Conservation (phyloP, 768 basidiomycete genomes). For the Leccinum boreale region DNA sequence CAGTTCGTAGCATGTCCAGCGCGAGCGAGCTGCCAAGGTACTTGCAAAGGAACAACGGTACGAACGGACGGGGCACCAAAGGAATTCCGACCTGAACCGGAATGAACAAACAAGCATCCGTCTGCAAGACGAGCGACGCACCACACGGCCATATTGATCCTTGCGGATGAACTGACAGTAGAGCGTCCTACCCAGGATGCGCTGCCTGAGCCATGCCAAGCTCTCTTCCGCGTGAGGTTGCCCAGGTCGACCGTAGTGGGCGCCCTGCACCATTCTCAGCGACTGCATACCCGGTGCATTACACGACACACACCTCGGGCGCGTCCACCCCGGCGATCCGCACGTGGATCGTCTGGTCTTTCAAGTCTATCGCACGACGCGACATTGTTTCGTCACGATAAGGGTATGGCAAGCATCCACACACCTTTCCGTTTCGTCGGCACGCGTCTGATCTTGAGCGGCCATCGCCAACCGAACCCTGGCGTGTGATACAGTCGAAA, state of each 20-base stretch:
- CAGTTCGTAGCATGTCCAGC: slow-evolving; percentile 75
- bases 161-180: slow-evolving; percentile 69
- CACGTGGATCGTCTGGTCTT: slow-evolving; percentile 79
- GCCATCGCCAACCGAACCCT: slow-evolving; percentile 68
- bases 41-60: slow-evolving; percentile 47
- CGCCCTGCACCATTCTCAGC: slow-evolving; percentile 43
- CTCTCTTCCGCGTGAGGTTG: slow-evolving; percentile 78
- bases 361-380: slow-evolving; percentile 54
- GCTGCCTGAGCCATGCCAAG: slow-evolving; percentile 62
- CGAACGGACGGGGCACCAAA: slow-evolving; percentile 46
- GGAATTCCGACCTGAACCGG: slow-evolving; percentile 59
- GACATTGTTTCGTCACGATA: background rate
- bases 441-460: slow-evolving; percentile 62
- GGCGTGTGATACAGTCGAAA: slow-evolving; percentile 86
- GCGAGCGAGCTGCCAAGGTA: slow-evolving; percentile 46
- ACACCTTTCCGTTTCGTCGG: slow-evolving; percentile 59
- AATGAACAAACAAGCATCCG: background rate
- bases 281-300: background rate
- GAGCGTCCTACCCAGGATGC: slow-evolving; percentile 55
- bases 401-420: background rate
- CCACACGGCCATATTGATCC: slow-evolving; percentile 85
- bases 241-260: slow-evolving; percentile 79
- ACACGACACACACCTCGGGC: slow-evolving; percentile 61
- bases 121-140: slow-evolving; percentile 34
- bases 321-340: slow-evolving; percentile 91